Evolutionary conservation across 169 alveolate species (phyloP), one percentile per base, ranked within the genome.

Genomic region (Eimeria falciformis): DNA sequence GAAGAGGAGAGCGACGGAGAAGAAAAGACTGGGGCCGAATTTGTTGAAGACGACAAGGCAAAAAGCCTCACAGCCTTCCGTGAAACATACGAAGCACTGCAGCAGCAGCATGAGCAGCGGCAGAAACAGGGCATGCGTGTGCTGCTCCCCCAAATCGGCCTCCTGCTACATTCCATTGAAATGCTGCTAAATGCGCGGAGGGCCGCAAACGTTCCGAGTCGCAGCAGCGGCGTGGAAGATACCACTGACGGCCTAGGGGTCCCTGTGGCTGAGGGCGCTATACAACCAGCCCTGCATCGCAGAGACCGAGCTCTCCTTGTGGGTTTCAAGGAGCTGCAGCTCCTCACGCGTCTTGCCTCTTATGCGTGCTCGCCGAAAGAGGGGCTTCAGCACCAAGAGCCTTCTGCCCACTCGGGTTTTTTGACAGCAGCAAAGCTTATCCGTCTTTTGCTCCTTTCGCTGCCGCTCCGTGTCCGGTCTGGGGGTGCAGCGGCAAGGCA

Each of bases 241-340:
- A 71, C 68, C 7, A 78, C 40, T 25, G 46, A 75, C 21, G 43
- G 45, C 2, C 45, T 25, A 18, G 69, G 37, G 2, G 71, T 71
- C 3, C n/a, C 50, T 9, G 55, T 6, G 21, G 12, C 62, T 18
- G 33, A 23, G 23, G 73, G 29, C 53, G 17, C 27, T 21, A 29
- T 25, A 21, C 56, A 21, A 29, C 82, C 46, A 71, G 68, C 73
- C 40, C 33, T 53, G 33, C 46, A 50, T 1, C 88, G 88, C 29
- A 47, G 88, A 33, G 69, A 78, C 50, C n/a, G 58, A 27, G 33
- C 62, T 1, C 88, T 47, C 6, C 88, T 88, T 46, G 93, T 88
- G 71, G 62, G 93, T 27, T 25, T 88, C 65, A 88, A 88, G 81
- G 93, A 88, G 81, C 79, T 88, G 81, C 93, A 88, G 56, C 93